phyloP scores from a whole-genome alignment of 306 rosid species.

The Sicyos baderoa region DNA sequence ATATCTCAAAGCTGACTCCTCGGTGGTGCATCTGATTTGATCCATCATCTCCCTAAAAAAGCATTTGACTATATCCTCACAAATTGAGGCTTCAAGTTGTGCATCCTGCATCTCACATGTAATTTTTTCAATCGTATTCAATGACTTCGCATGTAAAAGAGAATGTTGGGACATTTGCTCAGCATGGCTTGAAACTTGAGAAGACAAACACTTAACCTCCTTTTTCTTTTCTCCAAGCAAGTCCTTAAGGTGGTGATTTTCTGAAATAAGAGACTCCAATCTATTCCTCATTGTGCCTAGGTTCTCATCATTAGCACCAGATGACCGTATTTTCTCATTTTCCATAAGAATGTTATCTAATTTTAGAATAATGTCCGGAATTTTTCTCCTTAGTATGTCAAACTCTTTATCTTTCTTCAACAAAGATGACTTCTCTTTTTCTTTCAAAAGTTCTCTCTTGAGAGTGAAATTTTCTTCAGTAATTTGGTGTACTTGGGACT shows the following conservation, averaged over 20 bases:
- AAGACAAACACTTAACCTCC: conserved; percentile 43
- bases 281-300: conserved; percentile 49
- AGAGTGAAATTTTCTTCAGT: conserved; percentile 56
- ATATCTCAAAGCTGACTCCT: conserved; percentile 40
- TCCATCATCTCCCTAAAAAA: conserved; percentile 37
- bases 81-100: conserved; percentile 34
- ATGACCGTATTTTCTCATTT: conserved; percentile 37
- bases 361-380: conserved; percentile 49
- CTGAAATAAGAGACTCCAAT: conserved; percentile 43
- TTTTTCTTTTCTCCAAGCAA: conserved; percentile 41
- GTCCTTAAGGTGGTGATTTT: conserved; percentile 54
- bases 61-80: conserved; percentile 49
- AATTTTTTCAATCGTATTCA: conserved; percentile 34
- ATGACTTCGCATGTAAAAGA: conserved; percentile 33
- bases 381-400: conserved; percentile 55
- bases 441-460: conserved; percentile 44
- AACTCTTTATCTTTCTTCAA: conserved; percentile 67
- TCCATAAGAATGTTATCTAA: conserved; percentile 56
- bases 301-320: conserved; percentile 37
- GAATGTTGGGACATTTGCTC: conserved; percentile 40
- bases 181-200: conserved; percentile 45
- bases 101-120: conserved; percentile 46
- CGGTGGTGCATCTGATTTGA: conserved; percentile 34
- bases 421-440: conserved; percentile 40
- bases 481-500: conserved; percentile 50